Evolutionary conservation across 768 basidiomycete genomes (phyloP), one percentile per base, ranked within the genome.

Genomic region (Collybia sordida): DNA sequence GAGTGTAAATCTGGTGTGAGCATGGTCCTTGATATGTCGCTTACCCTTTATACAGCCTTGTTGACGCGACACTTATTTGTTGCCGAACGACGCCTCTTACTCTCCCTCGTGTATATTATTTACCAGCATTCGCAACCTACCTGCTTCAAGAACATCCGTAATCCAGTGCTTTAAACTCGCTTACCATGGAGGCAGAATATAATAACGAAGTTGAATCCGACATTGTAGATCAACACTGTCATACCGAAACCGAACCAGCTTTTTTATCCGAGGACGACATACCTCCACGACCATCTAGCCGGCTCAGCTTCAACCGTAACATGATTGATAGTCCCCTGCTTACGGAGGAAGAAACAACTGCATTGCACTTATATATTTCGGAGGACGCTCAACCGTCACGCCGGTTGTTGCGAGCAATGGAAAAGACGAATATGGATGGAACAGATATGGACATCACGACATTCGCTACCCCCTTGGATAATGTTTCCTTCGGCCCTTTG

Each of bases 271-370:
- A 59, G 40, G 58, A 61, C 40, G 64, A 60, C 18, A 58, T 67
- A n/a, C 75, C 77, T 27, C 64, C 66, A 55, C 75, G 78, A 25
- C 77, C 79, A 43, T 66, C 69, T 23, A 83, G 76, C 54, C 77
- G 76, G 39, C 68, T 81, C 6, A 75, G 75, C 41, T 79, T 79
- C 55, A 73, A 72, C 59, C 50, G 58, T 45, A 25, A 25, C 25
- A 50, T 39, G 18, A 23, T 48, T 19, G 27, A 40, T 31, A 42
- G 47, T 38, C 22, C 56, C 45, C 47, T 41, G 23, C 49, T 48
- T 27, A 22, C 42, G 3, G 50, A 47, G 39, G 42, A 46, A 22
- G 42, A 48, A 27, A 35, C 23, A 55, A 15, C 42, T 38, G 31
- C 37, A 40, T 15, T 42, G 43, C 22, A 45, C 41, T 31, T 24